Evolutionary conservation across 495 filamentous ascomycete genomes (phyloP).

Genomic region (Clavariopsis aquatica): DNA sequence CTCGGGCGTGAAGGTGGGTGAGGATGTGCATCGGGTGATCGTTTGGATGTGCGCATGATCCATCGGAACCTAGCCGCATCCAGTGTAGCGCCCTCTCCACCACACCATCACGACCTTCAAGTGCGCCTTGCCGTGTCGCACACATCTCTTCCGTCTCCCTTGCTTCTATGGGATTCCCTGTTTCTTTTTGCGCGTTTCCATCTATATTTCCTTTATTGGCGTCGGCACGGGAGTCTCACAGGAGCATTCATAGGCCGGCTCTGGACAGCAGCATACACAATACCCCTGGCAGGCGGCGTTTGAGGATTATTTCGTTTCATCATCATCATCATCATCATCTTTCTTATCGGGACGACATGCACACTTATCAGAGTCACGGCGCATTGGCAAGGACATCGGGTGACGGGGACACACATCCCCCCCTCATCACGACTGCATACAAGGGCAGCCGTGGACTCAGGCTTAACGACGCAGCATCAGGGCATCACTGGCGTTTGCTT

Average conservation of each 20-base stretch:
- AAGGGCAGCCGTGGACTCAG: conserved; percentile 7
- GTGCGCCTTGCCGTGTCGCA: conserved; percentile 20
- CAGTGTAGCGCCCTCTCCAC: conserved; percentile 11
- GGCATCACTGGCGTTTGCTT: not conserved
- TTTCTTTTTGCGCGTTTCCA: conserved; percentile 5
- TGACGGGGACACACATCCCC: conserved; percentile 5
- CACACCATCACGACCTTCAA: conserved; percentile 13
- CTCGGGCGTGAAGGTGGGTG: conserved; percentile 18
- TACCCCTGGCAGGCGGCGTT: conserved; percentile 34
- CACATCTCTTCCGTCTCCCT: conserved; percentile 9
- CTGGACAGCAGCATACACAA: conserved; percentile 25
- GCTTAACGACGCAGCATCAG: conserved; percentile 1
- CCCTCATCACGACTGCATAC: conserved; percentile 15
- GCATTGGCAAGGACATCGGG: conserved; percentile 9
- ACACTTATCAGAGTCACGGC: not conserved
- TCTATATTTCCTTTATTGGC: conserved; percentile 17
- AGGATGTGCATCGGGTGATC: conserved; percentile 28
- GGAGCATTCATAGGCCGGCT: conserved; percentile 19
- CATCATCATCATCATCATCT: conserved; percentile 6
- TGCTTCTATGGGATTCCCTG: conserved; percentile 8
- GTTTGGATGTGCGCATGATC: conserved; percentile 16
- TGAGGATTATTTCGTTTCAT: conserved; percentile 17
- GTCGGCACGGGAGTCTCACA: not conserved
- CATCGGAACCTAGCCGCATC: conserved; percentile 17
- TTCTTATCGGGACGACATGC: conserved; percentile 16